Base-by-base conservation (phyloP, 768 basidiomycete species). In the Rhizopogon vulgaris region DNA sequence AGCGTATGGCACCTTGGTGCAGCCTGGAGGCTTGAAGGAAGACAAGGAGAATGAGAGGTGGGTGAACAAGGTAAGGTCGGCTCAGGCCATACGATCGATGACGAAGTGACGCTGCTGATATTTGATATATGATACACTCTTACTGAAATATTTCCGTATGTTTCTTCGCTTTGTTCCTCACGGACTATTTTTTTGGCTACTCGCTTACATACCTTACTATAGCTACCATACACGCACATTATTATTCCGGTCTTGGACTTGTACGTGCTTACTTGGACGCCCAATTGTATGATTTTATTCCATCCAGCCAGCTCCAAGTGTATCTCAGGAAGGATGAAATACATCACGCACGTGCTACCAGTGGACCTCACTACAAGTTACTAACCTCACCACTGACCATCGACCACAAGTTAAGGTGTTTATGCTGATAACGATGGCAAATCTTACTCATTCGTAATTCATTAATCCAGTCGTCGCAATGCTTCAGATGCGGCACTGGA, bases 1-100 rank as follows among this genome's bases (percentile, higher is more conserved):
- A 8, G 36, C 56, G 61, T 56, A 63, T 18, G 46, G 51, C 12
- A 49, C 9, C 11, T 18, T 22, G 9, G 39, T 45, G 14, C 36
- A 36, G 17, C 46, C 47, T 38, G 47, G 2, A 39, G 15, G 30
- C 40, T 17, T 27, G 27, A 28, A 45, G 17, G 48, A 45, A n/a
- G 38, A 41, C 41, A 28, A 47, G 41, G 27, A 27, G 8, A 48
- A 52, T 40, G 39, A 9, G 36, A 25, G 37, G 14, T 54, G 49
- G 57, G 14, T 7, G 15, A 37, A 14, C 12, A 38, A 7, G 22
- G 48, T 17, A 49, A 25, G 27, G 18, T 52, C 36, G 12, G 8
- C 24, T 8, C 38, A 32, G 52, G 46, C 37, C 24, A 6, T 52
- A 14, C 30, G 52, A 25, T 38, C 38, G 17, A 37, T 9, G 27